Percentiles rank a stretch among this genome's conserved stretches.
phyloP scores from a whole-genome alignment of 2,329 filamentous ascomycete species.

The Alternaria longipes region DNA sequence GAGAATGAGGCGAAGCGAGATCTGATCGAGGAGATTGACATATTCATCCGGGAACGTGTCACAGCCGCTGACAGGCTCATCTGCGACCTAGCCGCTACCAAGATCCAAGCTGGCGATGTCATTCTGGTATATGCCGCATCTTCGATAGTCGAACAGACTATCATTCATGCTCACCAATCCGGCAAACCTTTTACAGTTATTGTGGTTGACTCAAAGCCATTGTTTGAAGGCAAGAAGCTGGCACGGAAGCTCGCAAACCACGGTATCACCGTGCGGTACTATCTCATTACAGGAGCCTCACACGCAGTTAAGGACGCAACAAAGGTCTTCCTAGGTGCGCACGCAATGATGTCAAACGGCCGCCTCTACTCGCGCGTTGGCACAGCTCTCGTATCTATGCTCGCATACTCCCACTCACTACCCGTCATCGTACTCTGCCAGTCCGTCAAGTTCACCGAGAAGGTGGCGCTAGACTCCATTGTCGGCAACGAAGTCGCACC shows the following conservation, averaged over 20 bases:
- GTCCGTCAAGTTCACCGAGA: constrained; percentile 92
- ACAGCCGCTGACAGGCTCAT: constrained; percentile 88
- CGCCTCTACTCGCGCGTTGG: constrained; percentile 87
- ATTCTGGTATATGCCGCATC: constrained; percentile 89
- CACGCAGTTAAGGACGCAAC: constrained; percentile 76
- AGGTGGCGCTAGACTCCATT: constrained; percentile 89
- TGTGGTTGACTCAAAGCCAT: constrained; percentile 78
- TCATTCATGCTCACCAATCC: constrained; percentile 73
- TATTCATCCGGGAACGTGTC: constrained; percentile 89
- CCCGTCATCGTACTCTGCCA: constrained; percentile 92
- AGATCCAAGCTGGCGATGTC: constrained; percentile 81
- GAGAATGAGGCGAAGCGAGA: constrained; percentile 83
- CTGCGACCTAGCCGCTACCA: constrained; percentile 74
- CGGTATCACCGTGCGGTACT: constrained; percentile 82
- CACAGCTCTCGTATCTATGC: constrained; percentile 85
- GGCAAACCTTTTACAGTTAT: constrained; percentile 85
- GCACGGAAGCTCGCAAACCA: constrained; percentile 74
- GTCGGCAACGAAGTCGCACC: constrained; percentile 93
- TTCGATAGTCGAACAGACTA: constrained; percentile 82
- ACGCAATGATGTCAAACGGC: constrained; percentile 96
- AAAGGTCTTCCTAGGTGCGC: constrained; percentile 81
- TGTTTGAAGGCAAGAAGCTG: constrained; percentile 75
- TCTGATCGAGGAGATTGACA: constrained; percentile 83
- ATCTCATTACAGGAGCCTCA: constrained; percentile 78
- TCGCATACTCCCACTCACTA: constrained; percentile 76